phyloP scores from a whole-genome alignment of 192 early-diverging fungal species.

The Coemansia sp. region DNA sequence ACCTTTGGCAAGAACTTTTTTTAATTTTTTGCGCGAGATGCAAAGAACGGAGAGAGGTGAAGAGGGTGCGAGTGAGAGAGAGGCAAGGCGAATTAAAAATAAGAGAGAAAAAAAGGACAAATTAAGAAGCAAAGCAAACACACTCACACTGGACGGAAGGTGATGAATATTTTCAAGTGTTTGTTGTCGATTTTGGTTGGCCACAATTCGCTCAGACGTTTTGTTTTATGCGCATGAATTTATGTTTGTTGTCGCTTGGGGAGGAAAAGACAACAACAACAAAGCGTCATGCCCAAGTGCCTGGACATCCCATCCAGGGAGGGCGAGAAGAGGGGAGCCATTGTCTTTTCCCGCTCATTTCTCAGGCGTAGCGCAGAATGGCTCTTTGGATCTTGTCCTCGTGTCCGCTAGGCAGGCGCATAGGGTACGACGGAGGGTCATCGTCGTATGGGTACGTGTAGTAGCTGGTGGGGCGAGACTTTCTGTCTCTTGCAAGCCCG shows the following conservation, averaged over 20 bases:
- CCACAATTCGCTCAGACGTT: not conserved
- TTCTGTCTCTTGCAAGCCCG: not conserved
- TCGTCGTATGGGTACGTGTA: constrained; percentile 8
- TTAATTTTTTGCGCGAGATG: not conserved
- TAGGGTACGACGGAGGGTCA: constrained; percentile 1
- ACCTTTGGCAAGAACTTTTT: not conserved
- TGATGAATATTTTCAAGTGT: too few relatives aligned
- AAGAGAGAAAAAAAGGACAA: not conserved
- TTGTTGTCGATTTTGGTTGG: not conserved
- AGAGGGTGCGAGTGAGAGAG: too few relatives aligned
- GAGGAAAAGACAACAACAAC: too few relatives aligned
- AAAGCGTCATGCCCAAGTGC: not conserved
- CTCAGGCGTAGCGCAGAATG: constrained; percentile 18
- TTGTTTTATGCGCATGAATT: too few relatives aligned
- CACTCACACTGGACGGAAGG: not conserved
- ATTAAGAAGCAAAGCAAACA: not conserved
- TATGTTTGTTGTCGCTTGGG: too few relatives aligned
- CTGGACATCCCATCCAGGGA: too few relatives aligned
- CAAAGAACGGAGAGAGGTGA: not conserved
- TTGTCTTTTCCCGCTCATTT: not conserved
- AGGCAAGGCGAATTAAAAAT: not conserved
- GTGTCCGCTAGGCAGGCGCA: not conserved
- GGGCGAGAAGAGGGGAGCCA: not conserved
- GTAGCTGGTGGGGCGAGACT: constrained; percentile 7
- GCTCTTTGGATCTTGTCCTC: constrained; percentile 25